These are phyloP conservation scores for Gigaspora rosea DNA, from an alignment of 192 early-diverging fungal species.

Conservation along the genomic window DNA sequence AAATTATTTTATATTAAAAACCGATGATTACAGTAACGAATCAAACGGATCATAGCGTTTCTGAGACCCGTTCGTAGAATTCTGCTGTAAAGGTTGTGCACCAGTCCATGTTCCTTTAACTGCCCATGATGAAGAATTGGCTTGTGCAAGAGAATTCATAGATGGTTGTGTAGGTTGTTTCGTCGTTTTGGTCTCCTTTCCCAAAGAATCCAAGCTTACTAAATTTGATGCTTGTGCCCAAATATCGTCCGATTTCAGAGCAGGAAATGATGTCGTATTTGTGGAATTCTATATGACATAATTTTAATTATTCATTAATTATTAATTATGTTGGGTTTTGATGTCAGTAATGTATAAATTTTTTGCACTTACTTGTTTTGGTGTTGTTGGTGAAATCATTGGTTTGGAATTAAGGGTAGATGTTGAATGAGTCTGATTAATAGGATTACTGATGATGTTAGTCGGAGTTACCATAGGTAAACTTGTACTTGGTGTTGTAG, in stretches of 20 bases:
- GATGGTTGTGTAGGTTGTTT: slow-evolving; percentile 53
- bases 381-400: slow-evolving; percentile 24
- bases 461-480: slow-evolving; percentile 8
- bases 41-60: slow-evolving; percentile 25
- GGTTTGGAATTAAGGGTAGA: slow-evolving; percentile 10
- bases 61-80: not conserved
- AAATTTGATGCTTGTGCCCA: slow-evolving; percentile 62
- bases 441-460: slow-evolving; percentile 18
- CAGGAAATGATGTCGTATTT: slow-evolving; percentile 28
- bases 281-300: not conserved
- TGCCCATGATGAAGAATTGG: not conserved
- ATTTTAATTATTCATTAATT: not conserved
- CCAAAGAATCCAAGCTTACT: slow-evolving; percentile 72
- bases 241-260: slow-evolving; percentile 57
- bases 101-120: slow-evolving; percentile 19
- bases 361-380: not conserved
- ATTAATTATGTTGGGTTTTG: not conserved
- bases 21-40: slow-evolving; percentile 13
- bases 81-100: not conserved
- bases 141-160: slow-evolving; percentile 54
- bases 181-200: slow-evolving; percentile 40
- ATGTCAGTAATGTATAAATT: not conserved
- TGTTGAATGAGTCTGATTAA: not conserved
- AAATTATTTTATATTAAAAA: not conserved
- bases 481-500: slow-evolving; percentile 32